Conservation (phyloP, 192 early-diverging fungal species). For the Rhizoclosmatium sp. region DNA sequence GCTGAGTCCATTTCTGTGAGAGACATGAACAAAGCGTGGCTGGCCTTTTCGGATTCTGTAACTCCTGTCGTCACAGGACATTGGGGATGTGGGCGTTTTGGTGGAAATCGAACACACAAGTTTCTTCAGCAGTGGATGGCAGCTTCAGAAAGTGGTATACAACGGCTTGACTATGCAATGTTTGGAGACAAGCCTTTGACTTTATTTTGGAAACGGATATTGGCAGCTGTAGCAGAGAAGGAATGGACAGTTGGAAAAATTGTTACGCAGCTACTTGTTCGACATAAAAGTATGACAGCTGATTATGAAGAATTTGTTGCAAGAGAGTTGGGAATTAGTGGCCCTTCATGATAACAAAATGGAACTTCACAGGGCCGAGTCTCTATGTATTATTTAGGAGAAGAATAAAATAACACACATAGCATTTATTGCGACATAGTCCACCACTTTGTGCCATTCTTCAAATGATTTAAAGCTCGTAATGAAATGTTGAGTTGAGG, state of each 20-base stretch:
- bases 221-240: not conserved
- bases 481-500: conserved; percentile 64
- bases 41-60: conserved; percentile 16
- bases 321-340: not conserved
- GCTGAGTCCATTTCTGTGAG: conserved; percentile 8
- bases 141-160: conserved; percentile 13
- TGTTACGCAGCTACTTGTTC: not conserved
- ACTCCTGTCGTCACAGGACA: conserved; percentile 36
- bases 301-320: not conserved
- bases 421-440: not conserved
- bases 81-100: conserved; percentile 49
- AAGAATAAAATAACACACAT: too few relatives aligned
- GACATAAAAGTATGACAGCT: not conserved
- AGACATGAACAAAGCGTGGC: conserved; percentile 38
- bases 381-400: too few relatives aligned
- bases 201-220: not conserved
- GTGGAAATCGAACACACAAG: conserved; percentile 44
- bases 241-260: conserved; percentile 1
- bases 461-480: conserved; percentile 26
- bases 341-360: too few relatives aligned
- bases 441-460: conserved; percentile 34
- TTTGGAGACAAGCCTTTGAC: conserved; percentile 33
- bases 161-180: conserved; percentile 36
- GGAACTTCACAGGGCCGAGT: too few relatives aligned
- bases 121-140: conserved; percentile 38